These are phyloP conservation scores for Coprinopsis strossmayeri DNA, from an alignment of 768 basidiomycete genomes.

Conservation along the genomic window DNA sequence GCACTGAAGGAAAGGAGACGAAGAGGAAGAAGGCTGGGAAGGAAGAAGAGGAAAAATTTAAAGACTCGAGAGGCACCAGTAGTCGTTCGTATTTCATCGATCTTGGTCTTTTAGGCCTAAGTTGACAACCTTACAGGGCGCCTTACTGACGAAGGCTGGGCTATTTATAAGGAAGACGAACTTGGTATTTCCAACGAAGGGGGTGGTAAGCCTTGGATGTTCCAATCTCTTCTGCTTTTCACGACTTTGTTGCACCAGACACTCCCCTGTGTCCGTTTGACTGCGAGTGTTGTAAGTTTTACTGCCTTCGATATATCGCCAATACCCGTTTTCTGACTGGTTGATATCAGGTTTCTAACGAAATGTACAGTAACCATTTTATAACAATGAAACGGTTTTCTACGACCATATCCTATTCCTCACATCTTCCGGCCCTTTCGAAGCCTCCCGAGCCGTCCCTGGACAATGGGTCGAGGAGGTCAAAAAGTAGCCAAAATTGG, in stretches of 20 bases:
- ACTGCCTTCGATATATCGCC: constrained; percentile 18
- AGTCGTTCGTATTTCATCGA: constrained; percentile 44
- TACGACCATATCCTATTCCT: not conserved
- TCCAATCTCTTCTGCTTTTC: constrained; percentile 15
- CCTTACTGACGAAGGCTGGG: constrained; percentile 75
- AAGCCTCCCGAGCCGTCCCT: constrained; percentile 30
- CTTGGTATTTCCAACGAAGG: constrained; percentile 61
- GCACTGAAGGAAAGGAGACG: constrained; percentile 15
- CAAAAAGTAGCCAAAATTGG: constrained; percentile 30
- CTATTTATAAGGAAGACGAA: constrained; percentile 78
- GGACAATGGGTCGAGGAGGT: constrained; percentile 25
- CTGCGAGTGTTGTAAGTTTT: constrained; percentile 73
- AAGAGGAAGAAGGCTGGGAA: constrained; percentile 14
- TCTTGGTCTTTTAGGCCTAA: not conserved
- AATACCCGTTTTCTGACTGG: constrained; percentile 2
- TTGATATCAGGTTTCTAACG: constrained; percentile 6
- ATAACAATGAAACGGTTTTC: constrained; percentile 1
- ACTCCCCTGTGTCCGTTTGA: constrained; percentile 85
- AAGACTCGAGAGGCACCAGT: constrained; percentile 69
- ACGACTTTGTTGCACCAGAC: constrained; percentile 38
- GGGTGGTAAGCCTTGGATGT: constrained; percentile 50
- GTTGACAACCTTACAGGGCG: constrained; percentile 42
- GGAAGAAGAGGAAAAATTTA: constrained; percentile 47
- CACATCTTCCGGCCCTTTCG: constrained; percentile 29
- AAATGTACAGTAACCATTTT: not conserved